A percentile compares a stretch with the other conserved stretches of the same genome.
These are phyloP conservation scores for Aspergillus sp. DNA, from an alignment of 2,329 filamentous ascomycete genomes.

Conservation along the genomic window DNA sequence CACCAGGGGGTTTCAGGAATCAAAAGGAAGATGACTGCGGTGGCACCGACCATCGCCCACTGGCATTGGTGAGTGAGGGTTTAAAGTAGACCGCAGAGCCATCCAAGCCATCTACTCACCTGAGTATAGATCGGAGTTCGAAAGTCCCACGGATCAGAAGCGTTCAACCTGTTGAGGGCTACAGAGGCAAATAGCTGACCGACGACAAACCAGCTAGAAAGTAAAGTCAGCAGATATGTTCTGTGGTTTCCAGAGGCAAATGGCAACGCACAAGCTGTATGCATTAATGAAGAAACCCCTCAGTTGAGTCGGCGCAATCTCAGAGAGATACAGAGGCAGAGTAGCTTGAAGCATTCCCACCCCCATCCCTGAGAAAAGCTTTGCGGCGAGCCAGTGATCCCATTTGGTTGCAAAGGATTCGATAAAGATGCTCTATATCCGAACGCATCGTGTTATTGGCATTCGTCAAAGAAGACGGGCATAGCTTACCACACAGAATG, in stretches of 20 bases:
- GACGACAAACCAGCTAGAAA: slow-evolving; percentile 40
- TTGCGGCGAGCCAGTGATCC: slow-evolving; percentile 41
- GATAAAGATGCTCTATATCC: slow-evolving; percentile 31
- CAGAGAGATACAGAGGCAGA: slow-evolving; percentile 42
- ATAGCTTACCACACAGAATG: slow-evolving; percentile 26
- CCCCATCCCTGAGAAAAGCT: slow-evolving; percentile 38
- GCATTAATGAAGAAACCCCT: slow-evolving; percentile 41
- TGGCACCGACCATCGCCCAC: slow-evolving; percentile 46
- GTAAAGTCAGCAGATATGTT: neutral
- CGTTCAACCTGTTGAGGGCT: slow-evolving; percentile 37
- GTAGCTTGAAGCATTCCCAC: slow-evolving; percentile 45
- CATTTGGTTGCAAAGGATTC: slow-evolving; percentile 38
- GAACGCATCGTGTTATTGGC: neutral
- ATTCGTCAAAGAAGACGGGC: neutral
- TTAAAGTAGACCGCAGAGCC: neutral
- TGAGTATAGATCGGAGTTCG: slow-evolving; percentile 44
- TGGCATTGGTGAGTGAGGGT: slow-evolving; percentile 15
- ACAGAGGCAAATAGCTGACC: slow-evolving; percentile 45
- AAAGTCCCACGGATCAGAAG: slow-evolving; percentile 32
- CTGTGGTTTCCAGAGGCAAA: neutral
- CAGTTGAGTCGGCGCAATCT: slow-evolving; percentile 41
- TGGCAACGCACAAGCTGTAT: slow-evolving; percentile 35
- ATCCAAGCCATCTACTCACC: slow-evolving; percentile 16
- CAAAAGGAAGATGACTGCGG: slow-evolving; percentile 4
- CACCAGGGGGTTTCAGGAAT: slow-evolving; percentile 13